Base-by-base conservation (phyloP, 192 early-diverging fungal species). In the Dimargaris cristalligena region DNA sequence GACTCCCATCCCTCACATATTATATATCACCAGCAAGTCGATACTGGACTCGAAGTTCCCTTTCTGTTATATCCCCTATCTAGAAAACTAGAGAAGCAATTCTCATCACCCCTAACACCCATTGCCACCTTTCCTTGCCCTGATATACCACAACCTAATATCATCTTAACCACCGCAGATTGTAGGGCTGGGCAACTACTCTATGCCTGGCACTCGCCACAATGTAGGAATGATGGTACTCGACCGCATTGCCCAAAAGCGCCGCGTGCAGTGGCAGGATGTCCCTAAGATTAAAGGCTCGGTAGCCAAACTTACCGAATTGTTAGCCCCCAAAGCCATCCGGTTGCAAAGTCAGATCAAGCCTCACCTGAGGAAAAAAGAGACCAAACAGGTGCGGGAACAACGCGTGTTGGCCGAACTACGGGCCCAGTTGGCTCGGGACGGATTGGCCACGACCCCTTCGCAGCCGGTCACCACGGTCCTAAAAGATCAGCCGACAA, bases 151-250 rank as follows among this genome's bases (percentile, higher is more conserved):
- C n/a, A n/a, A n/a, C n/a, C n/a, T n/a, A n/a, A n/a, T n/a, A n/a
- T n/a, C n/a, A n/a, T n/a, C n/a, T n/a, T n/a, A n/a, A n/a, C n/a
- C n/a, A n/a, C n/a, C n/a, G 38, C 38, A 48, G 78, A 62, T 88
- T 33, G 80, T 82, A 25, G 86, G 86, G 20, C 71, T 89, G 20
- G 86, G 86, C 41, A 89, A 89, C 71, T 64, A 79, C 46, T 73
- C 69, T 14, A 73, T 74, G 28, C 79, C 81, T 20, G 61, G 73
- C 30, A 86, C 84, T 8, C 66, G 86, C 34, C 86, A 89, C 63
- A 86, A 79, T 58, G 78, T 86, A 3, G 86, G 86, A 9, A 80
- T 84, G 78, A 73, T 82, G 72, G 69, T 80, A 26, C 51, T 86
- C 9, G 79, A 89, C 61, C 50, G 62, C 26, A 58, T 80, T 31